phyloP scores from a whole-genome alignment of 805 yeast species.

The Priceomyces haplophilus region DNA sequence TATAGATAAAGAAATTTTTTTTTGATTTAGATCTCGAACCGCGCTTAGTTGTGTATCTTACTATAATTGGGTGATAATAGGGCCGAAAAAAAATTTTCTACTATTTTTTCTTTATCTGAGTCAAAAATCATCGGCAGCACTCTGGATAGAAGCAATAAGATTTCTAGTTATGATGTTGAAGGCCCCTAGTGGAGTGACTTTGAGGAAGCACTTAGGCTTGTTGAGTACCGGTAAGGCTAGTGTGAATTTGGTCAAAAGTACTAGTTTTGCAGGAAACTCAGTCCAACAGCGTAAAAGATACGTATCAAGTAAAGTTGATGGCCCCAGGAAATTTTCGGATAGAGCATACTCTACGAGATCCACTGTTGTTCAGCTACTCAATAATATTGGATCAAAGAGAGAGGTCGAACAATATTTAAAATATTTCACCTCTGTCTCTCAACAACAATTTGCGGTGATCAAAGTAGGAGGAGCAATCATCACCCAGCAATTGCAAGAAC shows the following conservation, averaged over 20 bases:
- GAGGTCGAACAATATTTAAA: slow-evolving; percentile 97
- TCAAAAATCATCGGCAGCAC: background rate
- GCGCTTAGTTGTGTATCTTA: slow-evolving; percentile 31
- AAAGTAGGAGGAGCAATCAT: slow-evolving; percentile 99
- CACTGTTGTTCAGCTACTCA: slow-evolving; percentile 90
- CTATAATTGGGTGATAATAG: slow-evolving; percentile 28
- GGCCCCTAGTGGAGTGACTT: slow-evolving; percentile 3
- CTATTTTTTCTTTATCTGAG: background rate
- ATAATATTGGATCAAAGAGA: slow-evolving; percentile 94
- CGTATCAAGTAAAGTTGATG: background rate
- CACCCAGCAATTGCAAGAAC: slow-evolving; percentile 87
- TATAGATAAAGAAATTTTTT: background rate
- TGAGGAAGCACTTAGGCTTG: slow-evolving; percentile 1
- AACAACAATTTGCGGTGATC: slow-evolving; percentile 96
- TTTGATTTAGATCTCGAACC: slow-evolving; percentile 31
- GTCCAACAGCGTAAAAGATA: background rate
- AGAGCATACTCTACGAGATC: slow-evolving; percentile 69
- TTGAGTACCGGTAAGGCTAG: background rate
- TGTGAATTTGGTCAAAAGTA: background rate
- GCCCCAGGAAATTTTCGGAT: background rate
- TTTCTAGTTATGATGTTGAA: slow-evolving; percentile 3
- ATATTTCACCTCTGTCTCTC: slow-evolving; percentile 92
- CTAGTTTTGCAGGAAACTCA: background rate
- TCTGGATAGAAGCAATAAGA: background rate
- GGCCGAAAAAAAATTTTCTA: background rate